Conservation (phyloP, 495 filamentous ascomycete species). For the Podospora australis region DNA sequence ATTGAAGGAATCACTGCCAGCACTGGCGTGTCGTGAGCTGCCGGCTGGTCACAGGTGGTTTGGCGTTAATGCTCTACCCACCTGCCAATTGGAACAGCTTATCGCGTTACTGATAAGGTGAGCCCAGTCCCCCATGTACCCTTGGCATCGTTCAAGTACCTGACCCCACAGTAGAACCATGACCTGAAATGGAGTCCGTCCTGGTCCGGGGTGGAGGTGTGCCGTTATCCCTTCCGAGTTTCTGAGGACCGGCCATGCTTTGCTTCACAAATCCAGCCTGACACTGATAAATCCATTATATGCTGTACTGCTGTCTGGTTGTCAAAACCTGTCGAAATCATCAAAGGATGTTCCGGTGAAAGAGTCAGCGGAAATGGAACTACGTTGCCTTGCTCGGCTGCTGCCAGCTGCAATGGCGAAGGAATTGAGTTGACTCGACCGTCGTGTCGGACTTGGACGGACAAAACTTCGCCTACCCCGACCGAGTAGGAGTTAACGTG, state of each 20-base stretch:
- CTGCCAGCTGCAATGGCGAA: not conserved
- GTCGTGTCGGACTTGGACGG: slow-evolving; percentile 13
- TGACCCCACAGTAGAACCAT: not conserved
- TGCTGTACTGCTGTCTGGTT: too few species aligned
- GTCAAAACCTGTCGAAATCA: too few species aligned
- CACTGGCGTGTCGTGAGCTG: not conserved
- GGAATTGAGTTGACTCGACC: not conserved
- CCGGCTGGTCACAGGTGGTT: not conserved
- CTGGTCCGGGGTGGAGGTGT: slow-evolving; percentile 1
- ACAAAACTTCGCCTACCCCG: slow-evolving; percentile 6
- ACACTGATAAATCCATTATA: too few species aligned
- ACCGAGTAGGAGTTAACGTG: slow-evolving; percentile 1
- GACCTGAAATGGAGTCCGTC: not conserved
- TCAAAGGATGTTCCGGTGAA: too few species aligned
- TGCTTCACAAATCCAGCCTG: slow-evolving; percentile 7
- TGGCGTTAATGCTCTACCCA: too few species aligned
- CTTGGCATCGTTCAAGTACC: slow-evolving; percentile 14
- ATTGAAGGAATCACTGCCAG: not conserved
- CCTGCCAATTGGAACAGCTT: not conserved
- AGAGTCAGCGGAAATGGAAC: too few species aligned
- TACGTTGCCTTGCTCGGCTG: not conserved
- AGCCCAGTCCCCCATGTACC: slow-evolving; percentile 10
- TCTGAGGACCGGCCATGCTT: not conserved
- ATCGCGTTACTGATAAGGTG: slow-evolving; percentile 14
- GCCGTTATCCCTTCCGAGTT: not conserved